Base-by-base conservation (phyloP, 2,329 filamentous ascomycete genomes). In the Decorospora gaudefroyi region DNA sequence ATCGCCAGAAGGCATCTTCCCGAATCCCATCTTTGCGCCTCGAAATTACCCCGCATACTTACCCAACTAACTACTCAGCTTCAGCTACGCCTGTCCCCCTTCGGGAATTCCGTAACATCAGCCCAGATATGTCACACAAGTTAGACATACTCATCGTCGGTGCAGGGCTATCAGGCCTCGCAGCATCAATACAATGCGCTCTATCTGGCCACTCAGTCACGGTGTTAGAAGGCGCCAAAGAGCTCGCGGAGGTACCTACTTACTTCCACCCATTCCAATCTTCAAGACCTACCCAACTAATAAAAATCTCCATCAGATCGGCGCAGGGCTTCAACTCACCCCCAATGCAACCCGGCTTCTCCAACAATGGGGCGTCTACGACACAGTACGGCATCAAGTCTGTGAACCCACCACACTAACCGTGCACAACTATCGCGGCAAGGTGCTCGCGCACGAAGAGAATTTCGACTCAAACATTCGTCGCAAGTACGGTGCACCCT, bases 401-500 rank as follows among this genome's bases (percentile, higher is more conserved):
- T 61, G 55, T 39, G 72, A 75, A 41, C 82, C 82, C 0, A 72
- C 67, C 0, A 70, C 70, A 1, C 64, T 84, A 0, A 71, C 74
- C 2, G 76, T 85, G 4, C 75, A 77, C 43, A 72, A 78, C 13
- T 85, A 81, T 59, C 77, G 79, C 11, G 63, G 67, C 13, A 69
- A 71, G 42, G 32, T 77, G 0, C 65, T 83, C 1, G 78, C 77
- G 0, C 65, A 75, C 9, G 78, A 83, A 22, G 65, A 73, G 1
- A 54, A 72, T n/a, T 85, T 83, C 46, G 65, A 78, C 46, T 61
- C 71, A 15, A 77, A 79, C 15, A 81, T 83, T 42, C 73, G 75
- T 5, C 60, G 64, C 3, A 78, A 77, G 48, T 85, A 85, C 53
- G 70, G 69, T 9, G 77, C 79, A 0, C 82, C 82, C 0, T 84